Base-by-base conservation (phyloP, 345 rosid genomes). In the Balakata baccata region DNA sequence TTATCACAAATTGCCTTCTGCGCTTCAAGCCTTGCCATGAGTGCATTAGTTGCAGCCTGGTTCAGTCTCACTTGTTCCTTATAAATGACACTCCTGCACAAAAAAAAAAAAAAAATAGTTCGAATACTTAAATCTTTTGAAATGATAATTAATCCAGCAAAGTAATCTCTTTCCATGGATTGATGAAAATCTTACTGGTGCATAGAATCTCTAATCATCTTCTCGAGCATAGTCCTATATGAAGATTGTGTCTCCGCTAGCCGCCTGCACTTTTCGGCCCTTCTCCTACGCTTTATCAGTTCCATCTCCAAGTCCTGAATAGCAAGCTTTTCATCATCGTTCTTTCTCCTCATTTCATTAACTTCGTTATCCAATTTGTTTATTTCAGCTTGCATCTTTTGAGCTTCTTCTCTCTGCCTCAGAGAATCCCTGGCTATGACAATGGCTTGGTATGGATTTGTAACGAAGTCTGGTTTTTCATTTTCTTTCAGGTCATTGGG, bases 151-250 rank as follows among this genome's bases (percentile, higher is more conserved):
- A 14, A 68, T 20, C 12, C 11, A 17, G 69, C 25, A 58, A 34
- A 43, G 18, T 29, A 54, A 34, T 5, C 23, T 66, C 11, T 22
- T 11, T 1, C 39, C 13, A 34, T 25, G 3, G 38, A n/a, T 49
- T 37, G 0, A 41, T 41, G 47, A 8, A 8, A 58, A 77, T 72
- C 95, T 86, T 87, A 95, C 98, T 92, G 98, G 86, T 95, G 99
- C 98, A 95, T 91, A 41, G 99, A 98, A 77, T 95, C 97, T 1
- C 96, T 87, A 71, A 96, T 93, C 99, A 93, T 91, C 87, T 91
- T 95, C 89, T 92, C 97, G 0, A 91, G 86, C 86, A 86, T 88
- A 29, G 79, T 86, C 72, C 94, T 83, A 37, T 96, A 90, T 0
- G 99, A 91, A 78, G 96, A 87, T 71, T 96, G 99, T 66, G 98